Evolutionary conservation across 2,329 filamentous ascomycete species (phyloP).

Genomic region (Aspergillus sp.): DNA sequence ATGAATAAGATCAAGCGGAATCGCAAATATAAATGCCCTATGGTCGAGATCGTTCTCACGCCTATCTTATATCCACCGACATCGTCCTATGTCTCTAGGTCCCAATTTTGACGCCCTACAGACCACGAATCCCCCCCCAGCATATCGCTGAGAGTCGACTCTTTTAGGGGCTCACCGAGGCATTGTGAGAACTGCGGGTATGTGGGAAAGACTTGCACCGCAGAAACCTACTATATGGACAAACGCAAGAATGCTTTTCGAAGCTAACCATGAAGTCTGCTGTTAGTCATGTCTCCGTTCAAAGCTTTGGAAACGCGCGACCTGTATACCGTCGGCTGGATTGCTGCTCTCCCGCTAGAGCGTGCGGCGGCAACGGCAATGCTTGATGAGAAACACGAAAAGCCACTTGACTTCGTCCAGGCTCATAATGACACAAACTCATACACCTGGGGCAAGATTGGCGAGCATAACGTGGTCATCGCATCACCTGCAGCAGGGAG

Average conservation of each 20-base stretch:
- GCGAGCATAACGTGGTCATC: constrained; percentile 15
- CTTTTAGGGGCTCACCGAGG: too few species aligned
- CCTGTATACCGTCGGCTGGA: constrained; percentile 4
- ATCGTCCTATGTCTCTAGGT: too few species aligned
- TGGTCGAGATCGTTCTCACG: too few species aligned
- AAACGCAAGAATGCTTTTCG: background rate
- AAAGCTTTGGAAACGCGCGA: constrained; percentile 1
- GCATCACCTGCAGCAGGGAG: constrained; percentile 6
- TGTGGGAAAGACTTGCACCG: too few species aligned
- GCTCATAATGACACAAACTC: constrained; percentile 8
- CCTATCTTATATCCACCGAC: too few species aligned
- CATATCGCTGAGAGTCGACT: too few species aligned
- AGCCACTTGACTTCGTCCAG: constrained; percentile 1
- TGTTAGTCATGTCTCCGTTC: background rate
- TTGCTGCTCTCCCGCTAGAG: constrained; percentile 4
- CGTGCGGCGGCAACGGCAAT: constrained; percentile 1
- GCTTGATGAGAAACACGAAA: constrained; percentile 19
- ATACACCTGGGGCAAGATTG: constrained; percentile 14
- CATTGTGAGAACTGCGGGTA: too few species aligned
- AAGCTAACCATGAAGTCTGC: background rate
- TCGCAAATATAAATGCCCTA: too few species aligned
- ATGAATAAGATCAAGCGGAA: too few species aligned
- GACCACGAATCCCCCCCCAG: too few species aligned
- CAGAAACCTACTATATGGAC: too few species aligned
- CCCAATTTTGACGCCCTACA: too few species aligned